These are phyloP conservation scores for Erodium chrysanthum DNA, from an alignment of 441 rosid genomes.

Conservation along the genomic window DNA sequence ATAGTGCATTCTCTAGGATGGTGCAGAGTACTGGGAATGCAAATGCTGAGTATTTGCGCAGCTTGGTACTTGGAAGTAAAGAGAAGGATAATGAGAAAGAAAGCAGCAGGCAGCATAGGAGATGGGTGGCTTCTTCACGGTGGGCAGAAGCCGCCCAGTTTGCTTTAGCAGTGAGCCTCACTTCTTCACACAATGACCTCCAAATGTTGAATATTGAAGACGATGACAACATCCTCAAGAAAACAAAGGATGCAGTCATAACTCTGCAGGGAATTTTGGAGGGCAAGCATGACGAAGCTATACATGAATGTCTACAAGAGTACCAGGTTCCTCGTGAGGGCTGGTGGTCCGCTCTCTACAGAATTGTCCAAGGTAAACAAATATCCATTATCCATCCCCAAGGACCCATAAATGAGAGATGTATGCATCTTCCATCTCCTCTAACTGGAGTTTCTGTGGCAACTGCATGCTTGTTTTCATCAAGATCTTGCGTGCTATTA, in stretches of 20 bases:
- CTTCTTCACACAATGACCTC: slow-evolving; percentile 82
- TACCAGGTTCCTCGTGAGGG: slow-evolving; percentile 54
- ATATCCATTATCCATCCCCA: background rate
- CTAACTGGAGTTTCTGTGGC: background rate
- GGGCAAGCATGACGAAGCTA: slow-evolving; percentile 70
- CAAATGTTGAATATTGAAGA: slow-evolving; percentile 57
- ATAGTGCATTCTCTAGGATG: slow-evolving; percentile 80
- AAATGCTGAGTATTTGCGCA: slow-evolving; percentile 73
- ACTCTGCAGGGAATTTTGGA: slow-evolving; percentile 77
- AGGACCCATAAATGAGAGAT: slow-evolving; percentile 24
- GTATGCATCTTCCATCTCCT: slow-evolving; percentile 10
- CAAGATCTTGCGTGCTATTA: background rate
- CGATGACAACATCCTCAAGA: slow-evolving; percentile 54
- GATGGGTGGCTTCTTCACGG: slow-evolving; percentile 82
- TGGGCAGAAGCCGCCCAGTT: slow-evolving; percentile 94
- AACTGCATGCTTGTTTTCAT: background rate
- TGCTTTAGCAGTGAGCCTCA: slow-evolving; percentile 79
- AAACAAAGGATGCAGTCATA: slow-evolving; percentile 74
- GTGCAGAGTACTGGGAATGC: slow-evolving; percentile 91
- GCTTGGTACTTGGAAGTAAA: slow-evolving; percentile 46
- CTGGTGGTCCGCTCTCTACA: slow-evolving; percentile 94
- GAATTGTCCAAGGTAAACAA: slow-evolving; percentile 84
- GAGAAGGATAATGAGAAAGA: slow-evolving; percentile 22
- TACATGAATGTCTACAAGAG: slow-evolving; percentile 54
- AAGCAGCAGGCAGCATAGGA: slow-evolving; percentile 38